Evolutionary conservation across 2,329 filamentous ascomycete species (phyloP).

Genomic region (Elsinoe batatas): DNA sequence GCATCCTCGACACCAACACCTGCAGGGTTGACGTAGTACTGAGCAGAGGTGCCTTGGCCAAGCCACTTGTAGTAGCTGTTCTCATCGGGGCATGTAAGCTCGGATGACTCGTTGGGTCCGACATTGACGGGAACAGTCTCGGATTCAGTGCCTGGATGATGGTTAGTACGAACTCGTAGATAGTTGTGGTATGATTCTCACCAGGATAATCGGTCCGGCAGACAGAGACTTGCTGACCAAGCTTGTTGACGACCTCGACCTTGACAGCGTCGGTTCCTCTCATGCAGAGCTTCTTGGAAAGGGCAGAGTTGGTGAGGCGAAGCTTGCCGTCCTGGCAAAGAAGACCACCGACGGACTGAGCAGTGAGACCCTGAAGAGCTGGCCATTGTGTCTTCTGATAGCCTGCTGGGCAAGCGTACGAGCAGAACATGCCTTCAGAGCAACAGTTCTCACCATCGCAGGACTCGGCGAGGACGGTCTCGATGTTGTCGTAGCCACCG

Average conservation of each 20-base stretch:
- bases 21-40: constrained; percentile 92
- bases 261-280: constrained; percentile 52
- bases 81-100: constrained; percentile 67
- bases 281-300: constrained; percentile 63
- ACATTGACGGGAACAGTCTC: constrained; percentile 72
- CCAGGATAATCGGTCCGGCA: constrained; percentile 97
- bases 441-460: constrained; percentile 49
- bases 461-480: constrained; percentile 54
- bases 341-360: constrained; percentile 81
- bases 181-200: constrained; percentile 24
- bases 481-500: constrained; percentile 44
- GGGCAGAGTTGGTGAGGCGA: constrained; percentile 59
- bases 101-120: constrained; percentile 45
- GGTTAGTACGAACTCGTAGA: neutral
- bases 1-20: constrained; percentile 56
- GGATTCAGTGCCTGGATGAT: constrained; percentile 55
- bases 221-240: constrained; percentile 56
- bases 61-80: constrained; percentile 68
- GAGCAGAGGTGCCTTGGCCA: constrained; percentile 66
- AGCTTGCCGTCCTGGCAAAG: constrained; percentile 72
- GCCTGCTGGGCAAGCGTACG: constrained; percentile 83
- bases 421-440: constrained; percentile 62
- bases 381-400: constrained; percentile 94
- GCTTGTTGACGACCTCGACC: constrained; percentile 65
- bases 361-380: constrained; percentile 60